These are phyloP conservation scores for Talaromyces liani DNA, from an alignment of 495 filamentous ascomycete species.

Conservation along the genomic window DNA sequence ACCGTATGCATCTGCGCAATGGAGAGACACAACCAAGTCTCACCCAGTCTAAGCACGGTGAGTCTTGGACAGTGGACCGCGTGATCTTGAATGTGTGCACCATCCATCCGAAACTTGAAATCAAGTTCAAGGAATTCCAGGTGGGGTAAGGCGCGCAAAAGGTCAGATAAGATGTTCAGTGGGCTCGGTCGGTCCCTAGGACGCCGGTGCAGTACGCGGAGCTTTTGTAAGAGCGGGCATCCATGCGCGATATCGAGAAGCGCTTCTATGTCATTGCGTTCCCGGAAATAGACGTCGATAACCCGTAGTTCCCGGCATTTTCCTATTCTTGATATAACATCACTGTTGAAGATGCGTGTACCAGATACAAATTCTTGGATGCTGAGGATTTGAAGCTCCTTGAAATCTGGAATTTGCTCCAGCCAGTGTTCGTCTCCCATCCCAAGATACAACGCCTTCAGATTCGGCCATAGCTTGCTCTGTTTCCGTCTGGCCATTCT, in stretches of 20 bases:
- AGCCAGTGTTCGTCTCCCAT: neutral
- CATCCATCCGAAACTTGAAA: neutral
- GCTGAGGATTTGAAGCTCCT: neutral
- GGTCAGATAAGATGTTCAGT: neutral
- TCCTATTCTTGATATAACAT: neutral
- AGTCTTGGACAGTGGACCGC: neutral
- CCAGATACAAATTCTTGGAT: neutral
- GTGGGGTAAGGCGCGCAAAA: neutral
- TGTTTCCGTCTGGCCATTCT: too few relatives aligned
- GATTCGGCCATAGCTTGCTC: neutral
- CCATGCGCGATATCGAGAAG: too few relatives aligned
- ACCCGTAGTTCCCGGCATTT: neutral
- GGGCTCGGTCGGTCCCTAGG: too few relatives aligned
- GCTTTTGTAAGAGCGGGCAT: neutral
- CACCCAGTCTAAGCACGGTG: neutral
- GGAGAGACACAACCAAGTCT: neutral
- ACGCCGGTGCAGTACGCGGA: too few relatives aligned
- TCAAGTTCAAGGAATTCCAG: neutral
- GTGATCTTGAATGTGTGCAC: neutral
- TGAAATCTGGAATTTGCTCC: neutral
- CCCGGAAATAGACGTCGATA: too few relatives aligned
- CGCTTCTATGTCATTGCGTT: too few relatives aligned
- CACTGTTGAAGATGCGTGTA: too few relatives aligned
- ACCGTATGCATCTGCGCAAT: neutral
- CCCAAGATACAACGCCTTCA: neutral